Percentiles rank a stretch among this genome's conserved stretches.
These are phyloP conservation scores for Plantago ovata DNA, from an alignment of 257 asterid genomes.

Conservation along the genomic window DNA sequence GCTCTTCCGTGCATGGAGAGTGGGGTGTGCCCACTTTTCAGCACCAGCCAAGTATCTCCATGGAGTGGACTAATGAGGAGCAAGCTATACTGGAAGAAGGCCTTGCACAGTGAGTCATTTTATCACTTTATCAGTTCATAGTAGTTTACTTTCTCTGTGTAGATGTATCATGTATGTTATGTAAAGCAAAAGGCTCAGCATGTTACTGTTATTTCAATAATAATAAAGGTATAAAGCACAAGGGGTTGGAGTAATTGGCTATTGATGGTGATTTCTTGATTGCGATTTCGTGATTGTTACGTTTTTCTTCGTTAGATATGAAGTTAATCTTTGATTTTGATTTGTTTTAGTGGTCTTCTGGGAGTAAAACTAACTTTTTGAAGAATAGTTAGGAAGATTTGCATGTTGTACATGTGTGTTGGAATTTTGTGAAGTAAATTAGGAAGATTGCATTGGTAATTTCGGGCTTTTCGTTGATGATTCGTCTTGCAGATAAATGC, in stretches of 20 bases:
- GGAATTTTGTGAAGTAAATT: background rate
- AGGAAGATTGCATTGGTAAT: too few species aligned
- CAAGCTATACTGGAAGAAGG: constrained; percentile 67
- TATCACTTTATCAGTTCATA: too few species aligned
- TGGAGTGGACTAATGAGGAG: constrained; percentile 92
- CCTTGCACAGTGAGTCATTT: constrained; percentile 44
- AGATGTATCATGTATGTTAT: constrained; percentile 1
- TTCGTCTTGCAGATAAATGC: too few species aligned
- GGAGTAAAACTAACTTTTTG: background rate
- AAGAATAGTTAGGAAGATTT: background rate
- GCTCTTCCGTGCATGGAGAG: constrained; percentile 40
- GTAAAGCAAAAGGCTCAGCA: too few species aligned
- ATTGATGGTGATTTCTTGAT: constrained; percentile 7
- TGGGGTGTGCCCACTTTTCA: constrained; percentile 71
- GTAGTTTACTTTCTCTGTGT: background rate
- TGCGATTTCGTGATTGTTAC: background rate
- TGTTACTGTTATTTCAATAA: too few species aligned
- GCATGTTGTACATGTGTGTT: constrained; percentile 9
- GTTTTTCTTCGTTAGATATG: background rate
- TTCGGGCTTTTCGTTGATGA: too few species aligned
- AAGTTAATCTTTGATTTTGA: constrained; percentile 5
- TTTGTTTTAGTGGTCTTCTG: background rate
- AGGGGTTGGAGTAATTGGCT: constrained; percentile 7
- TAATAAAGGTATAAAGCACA: too few species aligned
- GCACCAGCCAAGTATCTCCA: constrained; percentile 64